A percentile compares a stretch with the other conserved stretches of the same genome.
phyloP scores from a whole-genome alignment of 345 rosid species.

The Trapa incisa region DNA sequence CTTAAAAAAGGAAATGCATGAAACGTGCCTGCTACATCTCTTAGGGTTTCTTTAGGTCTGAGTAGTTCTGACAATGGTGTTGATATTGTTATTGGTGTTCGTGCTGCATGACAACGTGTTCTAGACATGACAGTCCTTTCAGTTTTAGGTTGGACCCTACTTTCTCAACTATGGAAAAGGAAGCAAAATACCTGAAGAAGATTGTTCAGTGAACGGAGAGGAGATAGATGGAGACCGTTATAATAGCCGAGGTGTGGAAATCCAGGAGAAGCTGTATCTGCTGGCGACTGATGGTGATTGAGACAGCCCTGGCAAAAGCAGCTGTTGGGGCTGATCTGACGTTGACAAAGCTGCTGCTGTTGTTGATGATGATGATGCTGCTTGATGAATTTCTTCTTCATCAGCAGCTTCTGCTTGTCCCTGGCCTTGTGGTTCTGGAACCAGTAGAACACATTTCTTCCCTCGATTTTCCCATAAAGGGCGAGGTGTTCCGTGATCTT shows the following conservation, averaged over 20 bases:
- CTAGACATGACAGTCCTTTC: no score
- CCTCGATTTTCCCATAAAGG: slow-evolving; percentile 70
- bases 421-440: slow-evolving; percentile 98
- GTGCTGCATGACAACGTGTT: no score
- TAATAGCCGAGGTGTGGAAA: slow-evolving; percentile 15
- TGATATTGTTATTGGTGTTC: no score
- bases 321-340: background rate
- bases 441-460: slow-evolving; percentile 94
- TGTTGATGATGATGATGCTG: slow-evolving; percentile 47
- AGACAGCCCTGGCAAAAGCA: background rate
- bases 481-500: slow-evolving; percentile 74
- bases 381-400: slow-evolving; percentile 54
- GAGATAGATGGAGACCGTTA: slow-evolving; percentile 6
- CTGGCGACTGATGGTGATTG: slow-evolving; percentile 4
- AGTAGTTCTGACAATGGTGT: no score
- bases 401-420: slow-evolving; percentile 52
- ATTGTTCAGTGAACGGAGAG: background rate
- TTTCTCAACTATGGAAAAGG: no score
- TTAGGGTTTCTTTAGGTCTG: background rate
- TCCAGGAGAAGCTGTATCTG: slow-evolving; percentile 8
- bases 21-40: background rate
- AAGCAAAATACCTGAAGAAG: slow-evolving; percentile 26
- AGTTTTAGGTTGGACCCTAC: no score
- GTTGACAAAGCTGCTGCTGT: no score
- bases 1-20: background rate